These are phyloP conservation scores for Tuber brumale DNA, from an alignment of 495 filamentous ascomycete species.

Conservation along the genomic window DNA sequence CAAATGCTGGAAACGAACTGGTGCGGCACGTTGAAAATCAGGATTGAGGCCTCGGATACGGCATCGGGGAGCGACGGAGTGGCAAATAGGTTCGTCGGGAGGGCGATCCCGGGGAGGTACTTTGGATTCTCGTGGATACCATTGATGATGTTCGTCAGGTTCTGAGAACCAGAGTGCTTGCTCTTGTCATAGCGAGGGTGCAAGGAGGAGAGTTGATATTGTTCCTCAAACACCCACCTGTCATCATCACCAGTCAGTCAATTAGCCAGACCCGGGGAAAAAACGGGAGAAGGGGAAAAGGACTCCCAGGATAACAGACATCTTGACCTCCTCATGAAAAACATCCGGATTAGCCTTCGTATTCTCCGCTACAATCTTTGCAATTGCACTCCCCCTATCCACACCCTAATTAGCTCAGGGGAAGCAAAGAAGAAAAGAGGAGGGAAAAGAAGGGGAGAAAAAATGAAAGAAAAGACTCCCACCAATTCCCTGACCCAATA, in stretches of 20 bases:
- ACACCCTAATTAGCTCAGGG: constrained; percentile 8
- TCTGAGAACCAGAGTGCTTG: constrained; percentile 58
- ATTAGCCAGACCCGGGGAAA: constrained; percentile 45
- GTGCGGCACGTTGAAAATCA: constrained; percentile 96
- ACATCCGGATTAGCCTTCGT: constrained; percentile 64
- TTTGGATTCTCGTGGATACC: constrained; percentile 91
- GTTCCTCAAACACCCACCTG: constrained; percentile 44
- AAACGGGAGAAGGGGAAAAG: neutral
- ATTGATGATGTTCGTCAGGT: constrained; percentile 89
- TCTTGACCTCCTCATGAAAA: constrained; percentile 84
- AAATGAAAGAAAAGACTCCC: constrained; percentile 36
- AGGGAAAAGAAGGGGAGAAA: neutral
- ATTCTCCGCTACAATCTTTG: constrained; percentile 95
- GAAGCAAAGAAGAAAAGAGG: neutral
- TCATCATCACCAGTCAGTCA: constrained; percentile 1
- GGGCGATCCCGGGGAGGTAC: constrained; percentile 76
- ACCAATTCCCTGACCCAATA: constrained; percentile 96
- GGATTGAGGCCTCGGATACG: constrained; percentile 72
- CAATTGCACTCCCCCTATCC: constrained; percentile 82
- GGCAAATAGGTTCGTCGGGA: constrained; percentile 82
- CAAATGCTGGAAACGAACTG: constrained; percentile 92
- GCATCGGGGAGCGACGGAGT: constrained; percentile 79
- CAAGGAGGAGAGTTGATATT: constrained; percentile 41
- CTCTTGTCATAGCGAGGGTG: constrained; percentile 45
- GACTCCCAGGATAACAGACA: constrained; percentile 65